phyloP scores from a whole-genome alignment of 345 rosid genomes.

The Eucalyptus curtisii region DNA sequence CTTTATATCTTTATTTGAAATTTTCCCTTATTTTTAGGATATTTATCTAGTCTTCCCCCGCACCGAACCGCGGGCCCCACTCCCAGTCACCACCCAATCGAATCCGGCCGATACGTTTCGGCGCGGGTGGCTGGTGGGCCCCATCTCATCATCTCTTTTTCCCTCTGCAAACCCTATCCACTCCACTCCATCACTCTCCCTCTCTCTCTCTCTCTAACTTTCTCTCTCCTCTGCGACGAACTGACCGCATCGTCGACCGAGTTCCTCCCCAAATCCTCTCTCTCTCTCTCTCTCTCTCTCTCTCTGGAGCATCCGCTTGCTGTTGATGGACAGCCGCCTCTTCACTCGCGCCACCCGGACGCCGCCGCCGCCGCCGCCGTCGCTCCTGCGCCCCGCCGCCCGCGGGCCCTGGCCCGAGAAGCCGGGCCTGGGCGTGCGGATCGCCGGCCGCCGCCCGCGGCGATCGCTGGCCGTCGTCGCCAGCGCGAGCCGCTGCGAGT shows the following conservation, averaged over 20 bases:
- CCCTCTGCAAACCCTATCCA: not conserved
- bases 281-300: not conserved
- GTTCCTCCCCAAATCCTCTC: not conserved
- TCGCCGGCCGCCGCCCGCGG: not conserved
- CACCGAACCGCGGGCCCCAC: not conserved
- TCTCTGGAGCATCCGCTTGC: not conserved
- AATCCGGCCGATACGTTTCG: not conserved
- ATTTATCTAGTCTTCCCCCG: not conserved
- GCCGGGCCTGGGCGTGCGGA: not conserved
- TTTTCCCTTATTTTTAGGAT: not conserved
- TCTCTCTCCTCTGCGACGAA: not conserved
- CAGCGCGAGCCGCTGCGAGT: constrained; percentile 69
- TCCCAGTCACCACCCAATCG: not conserved
- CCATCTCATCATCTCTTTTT: not conserved
- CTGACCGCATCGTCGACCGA: not conserved
- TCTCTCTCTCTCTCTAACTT: not conserved
- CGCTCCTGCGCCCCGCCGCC: not conserved
- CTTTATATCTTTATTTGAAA: no score
- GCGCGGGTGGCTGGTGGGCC: not conserved
- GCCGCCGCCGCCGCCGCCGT: constrained; percentile 1
- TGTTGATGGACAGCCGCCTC: constrained; percentile 44
- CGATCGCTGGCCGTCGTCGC: constrained; percentile 16
- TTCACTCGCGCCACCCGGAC: constrained; percentile 12
- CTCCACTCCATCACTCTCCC: not conserved
- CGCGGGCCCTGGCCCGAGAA: not conserved